Conservation (phyloP, 345 rosid genomes). For the Populus euphratica region DNA sequence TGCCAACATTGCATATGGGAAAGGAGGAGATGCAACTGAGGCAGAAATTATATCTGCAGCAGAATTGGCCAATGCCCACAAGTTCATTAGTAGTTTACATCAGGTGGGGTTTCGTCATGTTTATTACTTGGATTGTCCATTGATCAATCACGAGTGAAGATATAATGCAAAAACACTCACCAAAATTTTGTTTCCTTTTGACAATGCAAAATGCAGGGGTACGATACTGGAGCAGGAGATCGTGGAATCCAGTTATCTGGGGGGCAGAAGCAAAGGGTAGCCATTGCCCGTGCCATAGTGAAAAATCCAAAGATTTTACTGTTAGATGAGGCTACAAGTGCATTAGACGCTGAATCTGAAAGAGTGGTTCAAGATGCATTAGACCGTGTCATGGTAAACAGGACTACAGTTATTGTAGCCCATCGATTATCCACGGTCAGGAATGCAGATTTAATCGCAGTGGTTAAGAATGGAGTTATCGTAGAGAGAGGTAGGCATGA, state of each 20-base stretch:
- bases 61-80: conserved; percentile 53
- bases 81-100: conserved; percentile 43
- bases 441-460: conserved; percentile 51
- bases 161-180: background rate
- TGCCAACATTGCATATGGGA: conserved; percentile 67
- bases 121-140: background rate
- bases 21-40: conserved; percentile 49
- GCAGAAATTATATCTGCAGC: conserved; percentile 52
- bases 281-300: conserved; percentile 41
- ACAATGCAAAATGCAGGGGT: conserved; percentile 37
- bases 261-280: conserved; percentile 46
- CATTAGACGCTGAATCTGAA: conserved; percentile 48
- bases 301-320: conserved; percentile 43
- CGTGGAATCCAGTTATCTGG: conserved; percentile 53
- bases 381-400: conserved; percentile 33
- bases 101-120: conserved; percentile 19
- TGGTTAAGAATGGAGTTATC: conserved; percentile 47
- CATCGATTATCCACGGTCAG: conserved; percentile 50
- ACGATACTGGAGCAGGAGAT: conserved; percentile 46
- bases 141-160: conserved; percentile 2
- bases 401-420: conserved; percentile 55
- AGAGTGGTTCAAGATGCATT: conserved; percentile 49
- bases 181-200: background rate
- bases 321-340: conserved; percentile 45
- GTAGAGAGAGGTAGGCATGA: conserved; percentile 44